Evolutionary conservation across 495 filamentous ascomycete genomes (phyloP), one percentile per base, ranked within the genome.

Genomic region (Cudoniella acicularis): DNA sequence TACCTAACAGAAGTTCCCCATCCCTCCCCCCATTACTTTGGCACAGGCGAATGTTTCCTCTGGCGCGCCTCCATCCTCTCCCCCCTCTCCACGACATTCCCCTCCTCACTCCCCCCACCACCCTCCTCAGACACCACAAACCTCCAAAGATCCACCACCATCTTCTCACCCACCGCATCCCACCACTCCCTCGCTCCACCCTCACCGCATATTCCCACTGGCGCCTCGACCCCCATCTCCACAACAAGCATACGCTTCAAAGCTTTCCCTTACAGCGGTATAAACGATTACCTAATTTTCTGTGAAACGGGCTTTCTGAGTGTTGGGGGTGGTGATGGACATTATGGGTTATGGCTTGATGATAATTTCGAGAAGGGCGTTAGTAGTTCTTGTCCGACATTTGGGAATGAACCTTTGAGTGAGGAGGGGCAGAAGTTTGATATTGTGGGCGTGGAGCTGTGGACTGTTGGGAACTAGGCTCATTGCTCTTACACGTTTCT

Each of bases 41-140:
- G 94, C 69, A 97, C 88, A 1, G 94, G 95, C 63, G 94, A 98
- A 74, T 97, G 95, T 71, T 98, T 98, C 77, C 86, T 98, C 67
- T 98, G 94, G 94, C 87, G 91, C 41, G 88, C 92, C 1, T 84
- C 83, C 49, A 72, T 85, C 36, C 74, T 90, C 16, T 67, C 72
- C 2, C 65, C 82, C 0, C 66, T 73, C 0, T 72, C 73, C 0
- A 26, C 64, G 1, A 67, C 79, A 1, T 73, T 87, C 49, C 69
- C 86, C 8, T 72, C 79, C 2, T 8, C 6, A 8, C 78, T 86
- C 1, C 89, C 90, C 1, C 91, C 86, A 0, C 91, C 90, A 0
- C 90, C 90, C 0, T 87, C 83, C 25, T 79, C 83, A 30, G 88
- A 92, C 69, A 91, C 87, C 1, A 86, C 84, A 6, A 73, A 87